These are phyloP conservation scores for Saussurea involucrata DNA, from an alignment of 129 eudicot genomes.

Conservation along the genomic window DNA sequence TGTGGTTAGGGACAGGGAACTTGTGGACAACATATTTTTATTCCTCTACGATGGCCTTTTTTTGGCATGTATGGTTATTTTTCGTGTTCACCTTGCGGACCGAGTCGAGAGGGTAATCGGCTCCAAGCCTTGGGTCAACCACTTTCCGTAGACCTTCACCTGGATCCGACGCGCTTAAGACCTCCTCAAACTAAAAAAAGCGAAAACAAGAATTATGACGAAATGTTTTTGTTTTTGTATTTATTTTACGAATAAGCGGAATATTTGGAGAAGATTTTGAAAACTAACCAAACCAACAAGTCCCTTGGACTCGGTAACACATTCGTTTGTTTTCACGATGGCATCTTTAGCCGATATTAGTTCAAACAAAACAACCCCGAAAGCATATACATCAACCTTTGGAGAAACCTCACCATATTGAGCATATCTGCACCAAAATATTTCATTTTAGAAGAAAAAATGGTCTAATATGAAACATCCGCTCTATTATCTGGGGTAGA, in stretches of 20 bases:
- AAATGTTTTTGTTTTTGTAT: neutral
- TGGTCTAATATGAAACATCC: neutral
- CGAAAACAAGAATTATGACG: neutral
- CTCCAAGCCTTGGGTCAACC: conserved; percentile 77
- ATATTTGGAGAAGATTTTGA: neutral
- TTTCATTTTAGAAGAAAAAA: neutral
- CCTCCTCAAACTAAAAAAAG: conserved; percentile 72
- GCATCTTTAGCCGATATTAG: conserved; percentile 87
- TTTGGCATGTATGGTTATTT: neutral
- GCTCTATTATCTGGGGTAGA: neutral
- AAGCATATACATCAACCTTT: conserved; percentile 89
- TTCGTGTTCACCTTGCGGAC: conserved; percentile 56
- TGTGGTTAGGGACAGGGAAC: too few relatives aligned
- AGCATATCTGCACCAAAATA: conserved; percentile 57
- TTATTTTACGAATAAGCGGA: neutral
- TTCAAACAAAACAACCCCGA: conserved; percentile 90
- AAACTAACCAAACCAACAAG: conserved; percentile 74
- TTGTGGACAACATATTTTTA: neutral
- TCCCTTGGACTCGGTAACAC: conserved; percentile 46
- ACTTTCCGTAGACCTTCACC: conserved; percentile 44
- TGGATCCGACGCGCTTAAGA: conserved; percentile 47
- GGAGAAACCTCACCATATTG: conserved; percentile 87
- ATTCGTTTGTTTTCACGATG: conserved; percentile 51
- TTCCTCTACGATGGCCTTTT: neutral
- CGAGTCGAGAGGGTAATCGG: conserved; percentile 63